Conservation (phyloP, 1,284 basidiomycete species). For the Ceratobasidium sp. region DNA sequence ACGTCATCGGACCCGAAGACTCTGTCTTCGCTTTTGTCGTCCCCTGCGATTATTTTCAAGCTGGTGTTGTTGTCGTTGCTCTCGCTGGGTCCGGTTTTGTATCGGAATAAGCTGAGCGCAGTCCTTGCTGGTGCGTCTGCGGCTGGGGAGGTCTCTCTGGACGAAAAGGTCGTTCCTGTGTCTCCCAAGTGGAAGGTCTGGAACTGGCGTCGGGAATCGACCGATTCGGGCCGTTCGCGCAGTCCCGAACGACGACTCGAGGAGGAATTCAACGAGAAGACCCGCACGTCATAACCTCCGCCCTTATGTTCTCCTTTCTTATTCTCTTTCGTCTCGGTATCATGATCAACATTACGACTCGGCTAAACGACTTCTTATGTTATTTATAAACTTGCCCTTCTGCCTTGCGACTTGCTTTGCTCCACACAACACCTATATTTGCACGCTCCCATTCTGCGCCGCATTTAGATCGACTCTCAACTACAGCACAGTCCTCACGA, state of each 20-base stretch:
- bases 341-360: conserved; percentile 11
- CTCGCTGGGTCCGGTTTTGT: conserved; percentile 80
- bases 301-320: background rate
- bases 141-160: background rate
- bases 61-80: conserved; percentile 76
- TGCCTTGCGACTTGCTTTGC: background rate
- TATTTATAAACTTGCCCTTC: background rate
- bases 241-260: conserved; percentile 31
- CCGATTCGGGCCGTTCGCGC: background rate
- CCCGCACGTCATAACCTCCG: background rate
- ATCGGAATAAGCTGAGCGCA: conserved; percentile 67
- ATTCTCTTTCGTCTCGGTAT: background rate
- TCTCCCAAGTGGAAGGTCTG: conserved; percentile 34
- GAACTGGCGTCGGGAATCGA: conserved; percentile 1
- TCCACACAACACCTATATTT: background rate
- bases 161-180: conserved; percentile 13
- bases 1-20: conserved; percentile 69
- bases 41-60: conserved; percentile 76
- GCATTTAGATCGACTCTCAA: conserved; percentile 19
- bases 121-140: conserved; percentile 55
- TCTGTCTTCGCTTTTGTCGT: conserved; percentile 74
- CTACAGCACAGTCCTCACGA: background rate
- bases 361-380: background rate
- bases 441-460: conserved; percentile 8
- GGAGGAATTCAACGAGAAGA: conserved; percentile 34